Conservation (phyloP, 495 filamentous ascomycete genomes). For the Neurospora sp. region DNA sequence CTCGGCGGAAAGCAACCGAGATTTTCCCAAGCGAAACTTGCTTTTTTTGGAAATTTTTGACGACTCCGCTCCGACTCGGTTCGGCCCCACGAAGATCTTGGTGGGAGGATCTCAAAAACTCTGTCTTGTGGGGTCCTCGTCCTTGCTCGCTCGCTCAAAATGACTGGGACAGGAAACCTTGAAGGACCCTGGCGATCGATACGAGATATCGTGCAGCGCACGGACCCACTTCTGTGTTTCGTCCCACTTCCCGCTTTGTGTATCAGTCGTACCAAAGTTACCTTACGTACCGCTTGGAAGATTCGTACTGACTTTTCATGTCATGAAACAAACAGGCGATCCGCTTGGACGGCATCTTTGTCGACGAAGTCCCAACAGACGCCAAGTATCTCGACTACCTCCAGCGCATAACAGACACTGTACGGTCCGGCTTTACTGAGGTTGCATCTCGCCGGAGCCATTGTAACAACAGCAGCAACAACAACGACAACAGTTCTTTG, state of each 20-base stretch:
- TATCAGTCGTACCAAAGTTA: slow-evolving; percentile 4
- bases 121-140: neutral
- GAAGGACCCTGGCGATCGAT: neutral
- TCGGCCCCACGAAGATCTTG: neutral
- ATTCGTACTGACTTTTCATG: neutral
- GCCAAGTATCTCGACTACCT: slow-evolving; percentile 7
- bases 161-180: neutral
- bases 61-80: neutral
- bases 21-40: neutral
- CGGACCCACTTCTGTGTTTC: neutral
- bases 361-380: slow-evolving; percentile 12
- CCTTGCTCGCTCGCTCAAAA: neutral
- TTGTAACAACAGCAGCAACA: neutral
- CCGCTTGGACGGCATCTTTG: slow-evolving; percentile 12
- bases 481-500: neutral
- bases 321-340: neutral
- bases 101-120: neutral
- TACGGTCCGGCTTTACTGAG: neutral
- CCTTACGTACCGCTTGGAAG: neutral
- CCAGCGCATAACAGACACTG: neutral
- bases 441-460: neutral
- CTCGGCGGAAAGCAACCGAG: neutral
- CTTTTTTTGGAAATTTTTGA: neutral
- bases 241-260: slow-evolving; percentile 4
- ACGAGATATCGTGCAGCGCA: neutral